A percentile compares a stretch with the other conserved stretches of the same genome.
phyloP scores from a whole-genome alignment of 768 basidiomycete genomes.

The Plicaturopsis crispa region DNA sequence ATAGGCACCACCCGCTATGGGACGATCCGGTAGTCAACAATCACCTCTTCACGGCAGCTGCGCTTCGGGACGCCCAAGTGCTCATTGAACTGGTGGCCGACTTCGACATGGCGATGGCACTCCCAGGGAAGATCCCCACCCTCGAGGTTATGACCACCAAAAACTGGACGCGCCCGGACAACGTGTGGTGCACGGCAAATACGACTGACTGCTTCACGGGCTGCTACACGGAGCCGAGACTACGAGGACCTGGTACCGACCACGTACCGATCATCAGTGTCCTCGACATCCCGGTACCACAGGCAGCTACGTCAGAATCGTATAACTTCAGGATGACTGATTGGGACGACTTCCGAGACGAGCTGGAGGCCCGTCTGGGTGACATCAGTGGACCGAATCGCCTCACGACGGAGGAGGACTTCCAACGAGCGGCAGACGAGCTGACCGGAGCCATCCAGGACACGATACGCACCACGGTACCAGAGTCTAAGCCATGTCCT shows the following conservation, averaged over 20 bases:
- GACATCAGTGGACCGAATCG: not conserved
- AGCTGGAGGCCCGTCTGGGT: slow-evolving; percentile 3
- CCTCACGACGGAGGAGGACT: not conserved
- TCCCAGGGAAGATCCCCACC: slow-evolving; percentile 21
- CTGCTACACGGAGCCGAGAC: slow-evolving; percentile 14
- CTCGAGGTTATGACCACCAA: slow-evolving; percentile 11
- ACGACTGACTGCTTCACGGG: slow-evolving; percentile 8
- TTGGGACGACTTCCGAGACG: slow-evolving; percentile 14
- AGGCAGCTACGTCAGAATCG: not conserved
- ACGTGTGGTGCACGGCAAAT: slow-evolving; percentile 20
- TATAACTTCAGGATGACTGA: slow-evolving; percentile 16
- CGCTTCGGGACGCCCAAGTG: slow-evolving; percentile 2
- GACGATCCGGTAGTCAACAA: slow-evolving; percentile 8
- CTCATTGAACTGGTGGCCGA: slow-evolving; percentile 14
- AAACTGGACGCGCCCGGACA: slow-evolving; percentile 27
- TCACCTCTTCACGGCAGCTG: slow-evolving; percentile 14
- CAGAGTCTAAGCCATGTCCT: slow-evolving; percentile 7
- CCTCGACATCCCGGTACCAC: slow-evolving; percentile 11
- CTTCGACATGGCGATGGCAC: slow-evolving; percentile 17
- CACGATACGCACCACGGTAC: slow-evolving; percentile 5
- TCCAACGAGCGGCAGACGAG: not conserved
- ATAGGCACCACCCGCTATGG: slow-evolving; percentile 17
- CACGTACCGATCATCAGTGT: slow-evolving; percentile 23
- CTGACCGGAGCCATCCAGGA: slow-evolving; percentile 7
- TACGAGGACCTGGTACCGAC: slow-evolving; percentile 17